Evolutionary conservation across 495 filamentous ascomycete species (phyloP).

Genomic region (Penicillium odoratum): DNA sequence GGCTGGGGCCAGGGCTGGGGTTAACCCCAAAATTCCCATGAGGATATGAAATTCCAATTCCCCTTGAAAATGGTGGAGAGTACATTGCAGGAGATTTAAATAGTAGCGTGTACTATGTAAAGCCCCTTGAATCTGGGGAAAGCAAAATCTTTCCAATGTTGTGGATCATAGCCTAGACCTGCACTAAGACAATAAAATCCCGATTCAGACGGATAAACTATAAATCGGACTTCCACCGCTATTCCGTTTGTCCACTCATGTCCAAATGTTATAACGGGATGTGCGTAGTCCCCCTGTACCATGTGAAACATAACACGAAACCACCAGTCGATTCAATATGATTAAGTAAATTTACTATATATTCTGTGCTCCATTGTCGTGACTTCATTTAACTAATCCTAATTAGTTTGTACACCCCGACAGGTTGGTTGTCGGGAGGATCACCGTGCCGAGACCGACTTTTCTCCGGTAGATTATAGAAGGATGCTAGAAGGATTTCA

Average conservation of each 20-base stretch:
- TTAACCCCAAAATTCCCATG: not conserved
- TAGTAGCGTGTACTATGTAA: slow-evolving; percentile 1
- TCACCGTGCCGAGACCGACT: slow-evolving; percentile 1
- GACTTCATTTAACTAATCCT: too few relatives aligned
- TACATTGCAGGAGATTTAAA: slow-evolving; percentile 8
- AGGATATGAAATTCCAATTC: not conserved
- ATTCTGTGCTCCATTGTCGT: not conserved
- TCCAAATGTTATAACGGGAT: not conserved
- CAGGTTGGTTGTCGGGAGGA: not conserved
- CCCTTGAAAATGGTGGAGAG: slow-evolving; percentile 4
- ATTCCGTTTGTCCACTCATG: slow-evolving; percentile 1
- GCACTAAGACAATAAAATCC: not conserved
- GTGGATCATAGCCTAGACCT: not conserved
- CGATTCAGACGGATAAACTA: slow-evolving; percentile 2
- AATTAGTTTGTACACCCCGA: not conserved
- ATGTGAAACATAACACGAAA: not conserved
- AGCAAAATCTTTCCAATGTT: not conserved
- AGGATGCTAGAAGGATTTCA: not conserved
- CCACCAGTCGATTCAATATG: not conserved
- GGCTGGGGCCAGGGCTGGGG: not conserved
- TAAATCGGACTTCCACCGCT: slow-evolving; percentile 9
- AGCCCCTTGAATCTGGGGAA: slow-evolving; percentile 11
- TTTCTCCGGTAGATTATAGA: not conserved
- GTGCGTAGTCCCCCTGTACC: not conserved
- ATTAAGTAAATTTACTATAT: not conserved